These are phyloP conservation scores for Nakazawaea ernobii DNA, from an alignment of 805 yeast genomes.

Conservation along the genomic window DNA sequence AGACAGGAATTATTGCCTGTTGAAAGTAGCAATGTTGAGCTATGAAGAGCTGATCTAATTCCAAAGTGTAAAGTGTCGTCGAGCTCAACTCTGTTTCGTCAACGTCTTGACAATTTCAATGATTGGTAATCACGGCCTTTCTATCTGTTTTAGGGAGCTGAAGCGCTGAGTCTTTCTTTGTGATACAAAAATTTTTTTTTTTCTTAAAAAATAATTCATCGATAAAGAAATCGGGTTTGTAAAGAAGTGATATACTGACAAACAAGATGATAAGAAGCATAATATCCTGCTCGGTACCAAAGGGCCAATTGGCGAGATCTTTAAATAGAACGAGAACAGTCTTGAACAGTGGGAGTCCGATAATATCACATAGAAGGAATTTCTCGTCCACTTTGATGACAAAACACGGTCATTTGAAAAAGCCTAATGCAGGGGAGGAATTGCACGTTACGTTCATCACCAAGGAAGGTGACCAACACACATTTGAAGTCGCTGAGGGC, in stretches of 20 bases:
- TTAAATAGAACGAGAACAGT: not conserved
- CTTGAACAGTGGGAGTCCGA: not conserved
- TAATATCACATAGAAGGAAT: not conserved
- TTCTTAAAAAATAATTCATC: too few relatives aligned
- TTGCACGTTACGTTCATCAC: conserved; percentile 81
- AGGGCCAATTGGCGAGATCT: not conserved
- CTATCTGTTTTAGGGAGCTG: too few relatives aligned
- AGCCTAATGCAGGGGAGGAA: conserved; percentile 93
- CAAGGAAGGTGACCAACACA: conserved; percentile 81
- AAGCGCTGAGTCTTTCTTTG: too few relatives aligned
- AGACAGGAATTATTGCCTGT: too few relatives aligned
- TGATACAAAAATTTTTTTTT: too few relatives aligned
- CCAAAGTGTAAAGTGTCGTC: too few relatives aligned
- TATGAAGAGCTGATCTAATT: too few relatives aligned
- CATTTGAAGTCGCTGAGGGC: conserved; percentile 86
- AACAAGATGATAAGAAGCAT: conserved; percentile 1
- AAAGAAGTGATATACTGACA: not conserved
- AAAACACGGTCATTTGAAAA: conserved; percentile 80
- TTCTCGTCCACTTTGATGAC: conserved; percentile 8
- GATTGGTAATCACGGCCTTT: too few relatives aligned
- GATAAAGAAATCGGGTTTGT: too few relatives aligned
- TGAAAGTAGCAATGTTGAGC: too few relatives aligned
- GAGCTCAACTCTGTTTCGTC: too few relatives aligned
- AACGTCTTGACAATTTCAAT: too few relatives aligned
- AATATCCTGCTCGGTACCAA: not conserved